These are phyloP conservation scores for Cenchrus fungigraminus DNA, from an alignment of 176 grass and related monocot species.

Conservation along the genomic window DNA sequence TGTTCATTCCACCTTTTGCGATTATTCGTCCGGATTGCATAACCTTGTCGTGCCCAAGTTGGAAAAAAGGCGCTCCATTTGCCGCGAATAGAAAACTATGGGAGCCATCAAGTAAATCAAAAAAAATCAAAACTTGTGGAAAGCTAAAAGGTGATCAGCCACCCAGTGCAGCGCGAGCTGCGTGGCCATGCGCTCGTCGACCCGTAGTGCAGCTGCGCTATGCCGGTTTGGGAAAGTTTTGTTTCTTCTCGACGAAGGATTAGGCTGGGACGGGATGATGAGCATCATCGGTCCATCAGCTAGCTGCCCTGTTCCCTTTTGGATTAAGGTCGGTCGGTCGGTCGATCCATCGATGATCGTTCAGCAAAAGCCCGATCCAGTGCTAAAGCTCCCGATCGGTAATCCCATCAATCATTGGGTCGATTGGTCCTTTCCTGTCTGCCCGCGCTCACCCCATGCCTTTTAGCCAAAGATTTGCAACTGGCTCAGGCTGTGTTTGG, in stretches of 20 bases:
- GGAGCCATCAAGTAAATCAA: neutral
- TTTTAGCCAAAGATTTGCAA: conserved; percentile 26
- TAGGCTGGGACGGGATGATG: neutral
- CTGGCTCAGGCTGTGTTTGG: neutral
- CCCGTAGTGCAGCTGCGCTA: neutral
- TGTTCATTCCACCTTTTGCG: neutral
- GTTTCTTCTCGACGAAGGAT: conserved; percentile 66
- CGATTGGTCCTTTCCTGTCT: conserved; percentile 29
- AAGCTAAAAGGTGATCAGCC: neutral
- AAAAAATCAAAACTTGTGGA: neutral
- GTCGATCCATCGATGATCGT: neutral
- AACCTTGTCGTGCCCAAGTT: conserved; percentile 16
- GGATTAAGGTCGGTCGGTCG: conserved; percentile 39
- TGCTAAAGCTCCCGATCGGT: conserved; percentile 2
- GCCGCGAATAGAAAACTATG: neutral
- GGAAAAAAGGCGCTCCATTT: neutral
- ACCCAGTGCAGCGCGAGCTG: neutral
- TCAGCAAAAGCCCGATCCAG: conserved; percentile 20
- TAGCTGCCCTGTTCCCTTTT: neutral
- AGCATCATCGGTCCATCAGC: neutral
- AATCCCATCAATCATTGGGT: conserved; percentile 18
- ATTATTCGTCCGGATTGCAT: conserved; percentile 7
- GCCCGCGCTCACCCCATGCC: neutral
- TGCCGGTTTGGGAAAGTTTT: conserved; percentile 31
- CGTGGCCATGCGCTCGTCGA: conserved; percentile 2